Base-by-base conservation (phyloP, 73 alveolate species). In the Uronychia setigera region DNA sequence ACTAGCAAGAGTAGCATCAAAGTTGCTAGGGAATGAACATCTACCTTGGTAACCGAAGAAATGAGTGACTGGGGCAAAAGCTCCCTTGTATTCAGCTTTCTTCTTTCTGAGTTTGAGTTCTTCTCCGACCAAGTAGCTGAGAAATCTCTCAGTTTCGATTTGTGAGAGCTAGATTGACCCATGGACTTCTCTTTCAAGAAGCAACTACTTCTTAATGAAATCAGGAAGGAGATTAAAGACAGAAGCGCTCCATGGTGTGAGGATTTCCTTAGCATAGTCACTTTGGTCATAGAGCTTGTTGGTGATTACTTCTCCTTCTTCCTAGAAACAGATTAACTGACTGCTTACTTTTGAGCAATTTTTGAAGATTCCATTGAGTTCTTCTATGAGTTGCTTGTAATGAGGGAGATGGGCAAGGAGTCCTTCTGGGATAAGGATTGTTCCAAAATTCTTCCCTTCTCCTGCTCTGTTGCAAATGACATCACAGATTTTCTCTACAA, bases 21-120 rank as follows among this genome's bases (percentile, higher is more conserved):
- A 97, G 57, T 74, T 86, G 9, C 98, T 78, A 58, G 99, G 99
- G 79, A 93, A 91, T 14, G 99, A 95, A 88, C 98, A 88, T 84
- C 99, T 89, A 31, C 99, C 99, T 93, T 98, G 97, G 92, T 98
- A 98, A 29, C 99, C 99, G 85, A 98, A 96, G 97, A 93, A 98
- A 89, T 98, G 99, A 88, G 97, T 90, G 35, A 97, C 99, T 34
- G 99, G 98, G 46, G 98, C 94, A 88, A 98, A 98, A 35, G 97
- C 80, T 30, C 97, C 99, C 34, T 93, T 93, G 88, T 87, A 93
- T 67, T 81, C 81, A 9, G 96, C 98, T 80, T 93, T 82, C 83
- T 87, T 91, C 91, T 94, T 95, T 85, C 99, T 80, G 77, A 78
- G 78, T n/a, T 79, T 91, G 74, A 94, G 95, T 83, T 88, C 97